A percentile compares a stretch with the other conserved stretches of the same genome.
Evolutionary conservation across 768 basidiomycete genomes (phyloP).

Genomic region (Termitomyces sp.): DNA sequence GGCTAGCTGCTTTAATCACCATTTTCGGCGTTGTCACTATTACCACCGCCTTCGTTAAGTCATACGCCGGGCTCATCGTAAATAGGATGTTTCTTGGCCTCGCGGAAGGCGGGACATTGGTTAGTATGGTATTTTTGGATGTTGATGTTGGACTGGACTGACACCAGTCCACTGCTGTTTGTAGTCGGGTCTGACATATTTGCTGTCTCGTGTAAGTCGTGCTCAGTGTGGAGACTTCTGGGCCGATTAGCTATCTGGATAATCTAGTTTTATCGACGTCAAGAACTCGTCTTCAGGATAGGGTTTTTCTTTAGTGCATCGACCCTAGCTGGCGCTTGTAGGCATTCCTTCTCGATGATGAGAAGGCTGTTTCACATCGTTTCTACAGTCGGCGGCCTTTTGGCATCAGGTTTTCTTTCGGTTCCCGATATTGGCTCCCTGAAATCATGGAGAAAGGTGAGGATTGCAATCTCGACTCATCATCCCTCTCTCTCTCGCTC

Average conservation of each 20-base stretch:
- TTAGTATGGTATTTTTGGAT: not conserved
- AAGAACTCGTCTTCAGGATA: conserved; percentile 29
- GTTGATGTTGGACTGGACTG: not conserved
- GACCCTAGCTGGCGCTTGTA: conserved; percentile 32
- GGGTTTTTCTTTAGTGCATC: conserved; percentile 33
- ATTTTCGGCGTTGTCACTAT: conserved; percentile 18
- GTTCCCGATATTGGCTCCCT: conserved; percentile 28
- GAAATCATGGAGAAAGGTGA: conserved; percentile 31
- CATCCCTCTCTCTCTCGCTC: too few relatives aligned
- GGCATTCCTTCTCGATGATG: conserved; percentile 2
- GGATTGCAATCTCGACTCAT: not conserved
- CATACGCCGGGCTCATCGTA: conserved; percentile 17
- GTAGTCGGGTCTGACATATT: conserved; percentile 18
- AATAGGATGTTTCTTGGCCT: conserved; percentile 22
- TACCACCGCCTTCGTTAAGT: conserved; percentile 19
- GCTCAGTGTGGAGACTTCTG: not conserved
- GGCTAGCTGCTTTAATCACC: conserved; percentile 19
- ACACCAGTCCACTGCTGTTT: not conserved
- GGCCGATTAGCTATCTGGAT: not conserved
- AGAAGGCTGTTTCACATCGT: not conserved
- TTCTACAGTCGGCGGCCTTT: conserved; percentile 29
- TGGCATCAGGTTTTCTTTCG: conserved; percentile 32
- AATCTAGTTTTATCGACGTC: conserved; percentile 28
- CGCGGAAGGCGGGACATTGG: conserved; percentile 23
- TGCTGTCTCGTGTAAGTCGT: conserved; percentile 18